Evolutionary conservation across 176 grass and related monocot species (phyloP), one percentile per base, ranked within the genome.

Genomic region (Tuctoria greenei): DNA sequence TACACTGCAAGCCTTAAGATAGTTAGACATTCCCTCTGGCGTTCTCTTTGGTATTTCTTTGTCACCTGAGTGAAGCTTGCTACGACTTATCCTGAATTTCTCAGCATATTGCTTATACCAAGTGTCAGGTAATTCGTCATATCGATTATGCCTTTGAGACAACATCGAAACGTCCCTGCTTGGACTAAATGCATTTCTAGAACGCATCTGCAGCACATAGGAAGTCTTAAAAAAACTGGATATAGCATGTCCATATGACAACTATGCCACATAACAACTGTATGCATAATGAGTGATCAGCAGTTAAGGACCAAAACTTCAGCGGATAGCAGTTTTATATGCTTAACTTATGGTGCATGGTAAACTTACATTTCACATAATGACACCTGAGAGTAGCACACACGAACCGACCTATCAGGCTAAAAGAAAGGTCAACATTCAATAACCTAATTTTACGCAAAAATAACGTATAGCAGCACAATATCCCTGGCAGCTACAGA

Each of bases 11-110:
- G 88, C 66, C 82, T 88, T 99, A 56, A 95, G 79, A 51, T 95
- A 99, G 16, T 81, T 35, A 61, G 68, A 84, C 95, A 99, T 99
- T 77, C 92, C 91, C 60, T 99, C 95, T 62, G 92, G 60, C 55
- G 95, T 95, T 88, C 95, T 89, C 66, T 82, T 99, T 56, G 85
- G 86, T 59, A 89, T 78, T 71, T 99, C 95, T 67, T 99, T 92
- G 40, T 88, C 92, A 45, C 85, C 77, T 27, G 78, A 57, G 42
- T 24, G 87, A 61, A 88, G 71, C 62, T 80, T 95, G 46, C 75
- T 81, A 76, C 92, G 87, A 38, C 82, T 78, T 85, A 84, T 78
- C 86, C 77, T 86, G 54, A 91, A 88, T 67, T 90, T 92, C 74
- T 90, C 85, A 52, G 83, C 87, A 85, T 79, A 92, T 78, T 90